Evolutionary conservation across 1,284 basidiomycete species (phyloP), one percentile per base, ranked within the genome.

Genomic region (Peniophora sp.): DNA sequence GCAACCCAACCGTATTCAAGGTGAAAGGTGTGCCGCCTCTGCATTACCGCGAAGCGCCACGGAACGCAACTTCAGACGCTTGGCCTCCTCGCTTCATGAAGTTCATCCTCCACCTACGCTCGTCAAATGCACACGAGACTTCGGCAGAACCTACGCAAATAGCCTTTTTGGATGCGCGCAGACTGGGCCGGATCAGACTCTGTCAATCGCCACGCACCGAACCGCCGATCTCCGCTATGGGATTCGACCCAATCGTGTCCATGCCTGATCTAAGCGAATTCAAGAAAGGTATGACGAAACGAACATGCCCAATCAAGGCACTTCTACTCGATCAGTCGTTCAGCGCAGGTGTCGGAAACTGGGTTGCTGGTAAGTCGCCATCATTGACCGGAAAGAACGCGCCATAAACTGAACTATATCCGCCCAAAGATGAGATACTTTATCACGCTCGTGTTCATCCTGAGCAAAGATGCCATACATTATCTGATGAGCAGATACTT

Each of bases 71-170:
- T n/a, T n/a, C 69, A 2, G 68, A 71, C 3, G 69, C 71, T 11
- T 93, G 91, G 91, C 90, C 91, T n/a, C 88, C 89, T 9, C 73
- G 75, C 20, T 88, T 82, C 63, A 75, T 79, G 68, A 91, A 88
- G 72, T 86, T 84, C 39, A 23, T 50, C 2, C 23, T 49, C 19
- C 17, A 14, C 20, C 44, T 38, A 6, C 16, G 12, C 41, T 8
- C 20, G 3, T 14, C 11, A 62, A 86, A 41, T 23, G 57, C 65
- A 5, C 65, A 72, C 52, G 55, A 60, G 12, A 51, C 54, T 0
- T 6, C 27, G 27, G 58, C 65, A 2, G 60, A 60, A 32, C 50
- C 17, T 9, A 45, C 9, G 48, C 53, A 85, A 57, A 61, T 89
- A 39, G 82, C 84, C 1, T 87, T 86, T 59, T 64, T 79, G 23